Evolutionary conservation across 2,329 filamentous ascomycete species (phyloP).

Genomic region (Ophiocordyceps robertsii): DNA sequence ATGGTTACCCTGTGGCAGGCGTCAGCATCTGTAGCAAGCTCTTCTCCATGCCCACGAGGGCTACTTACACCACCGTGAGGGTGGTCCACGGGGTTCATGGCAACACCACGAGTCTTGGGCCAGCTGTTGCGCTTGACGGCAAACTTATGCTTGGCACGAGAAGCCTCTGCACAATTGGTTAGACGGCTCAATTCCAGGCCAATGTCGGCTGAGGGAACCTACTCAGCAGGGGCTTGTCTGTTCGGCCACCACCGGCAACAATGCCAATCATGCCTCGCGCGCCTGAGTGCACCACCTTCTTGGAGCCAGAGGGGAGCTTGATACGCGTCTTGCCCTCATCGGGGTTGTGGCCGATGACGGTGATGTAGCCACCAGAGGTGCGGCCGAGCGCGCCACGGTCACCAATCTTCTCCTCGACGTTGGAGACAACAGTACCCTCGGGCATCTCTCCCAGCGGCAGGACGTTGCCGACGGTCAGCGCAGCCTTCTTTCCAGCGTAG

Average conservation of each 20-base stretch:
- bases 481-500: slow-evolving; percentile 99
- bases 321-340: slow-evolving; percentile 99
- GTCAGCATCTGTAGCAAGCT: slow-evolving; percentile 25
- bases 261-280: slow-evolving; percentile 99
- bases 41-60: slow-evolving; percentile 1
- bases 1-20: slow-evolving; percentile 71
- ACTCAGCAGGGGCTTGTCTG: slow-evolving; percentile 98
- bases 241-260: slow-evolving; percentile 97
- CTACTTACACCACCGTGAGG: slow-evolving; percentile 75
- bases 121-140: slow-evolving; percentile 99
- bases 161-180: slow-evolving; percentile 58
- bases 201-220: slow-evolving; percentile 22
- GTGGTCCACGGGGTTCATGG: slow-evolving; percentile 99
- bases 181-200: neutral
- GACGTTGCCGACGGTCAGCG: slow-evolving; percentile 93
- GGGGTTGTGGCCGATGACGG: slow-evolving; percentile 92
- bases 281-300: slow-evolving; percentile 93
- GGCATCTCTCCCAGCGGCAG: slow-evolving; percentile 88
- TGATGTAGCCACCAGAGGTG: slow-evolving; percentile 99
- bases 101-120: slow-evolving; percentile 99
- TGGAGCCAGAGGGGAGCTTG: slow-evolving; percentile 97
- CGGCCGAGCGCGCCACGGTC: slow-evolving; percentile 93
- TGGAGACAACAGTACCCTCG: slow-evolving; percentile 98
- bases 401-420: slow-evolving; percentile 98
- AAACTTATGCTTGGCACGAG: slow-evolving; percentile 99